Evolutionary conservation across 2,329 filamentous ascomycete species (phyloP), one percentile per base, ranked within the genome.

Genomic region (Ascochyta rabiei): DNA sequence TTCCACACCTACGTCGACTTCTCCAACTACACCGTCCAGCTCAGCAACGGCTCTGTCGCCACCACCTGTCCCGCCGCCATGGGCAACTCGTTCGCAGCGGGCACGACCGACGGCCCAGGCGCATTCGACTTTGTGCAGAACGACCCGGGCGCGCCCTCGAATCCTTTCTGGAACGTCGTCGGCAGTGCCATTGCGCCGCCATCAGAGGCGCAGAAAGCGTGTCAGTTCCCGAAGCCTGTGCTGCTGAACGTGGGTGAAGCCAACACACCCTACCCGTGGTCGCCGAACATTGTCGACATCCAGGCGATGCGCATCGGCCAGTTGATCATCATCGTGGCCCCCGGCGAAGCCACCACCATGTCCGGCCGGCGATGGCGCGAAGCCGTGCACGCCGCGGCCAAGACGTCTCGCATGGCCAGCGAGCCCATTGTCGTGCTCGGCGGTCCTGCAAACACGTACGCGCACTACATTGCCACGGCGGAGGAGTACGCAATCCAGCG

Each of bases 81-180:
- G 56, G 93, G 93, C 6, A 96, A 95, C 71, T 93, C 90, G 0
- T 98, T 98, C 71, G 93, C 93, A 0, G 93, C 90, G 1, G 93
- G 93, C 10, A 98, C 93, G 0, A 90, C 91, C 0, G 93, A 98
- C 72, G 91, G 93, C 6, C 93, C 93, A 0, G 93, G 93, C 0
- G 87, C 86, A 0, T 96, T 96, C 67, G 93, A 98, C 75, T 97
- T 98, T 72, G 95, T 90, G 1, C 93, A 98, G 70, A 93, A 92
- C 61, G 84, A 90, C 61, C 87, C 88, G 0, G 87, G 87, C 28
- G 80, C 84, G n/a, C 88, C 91, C 0, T 83, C 87, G 35, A 93
- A 89, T 60, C 91, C 91, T 0, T 77, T 97, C 4, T 97, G 93
- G 93, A 80, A 81, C 21, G 79, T 90, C 7, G 91, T 96, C 2